phyloP scores from a whole-genome alignment of 2,329 filamentous ascomycete genomes.

The Pseudogymnoascus sp. region DNA sequence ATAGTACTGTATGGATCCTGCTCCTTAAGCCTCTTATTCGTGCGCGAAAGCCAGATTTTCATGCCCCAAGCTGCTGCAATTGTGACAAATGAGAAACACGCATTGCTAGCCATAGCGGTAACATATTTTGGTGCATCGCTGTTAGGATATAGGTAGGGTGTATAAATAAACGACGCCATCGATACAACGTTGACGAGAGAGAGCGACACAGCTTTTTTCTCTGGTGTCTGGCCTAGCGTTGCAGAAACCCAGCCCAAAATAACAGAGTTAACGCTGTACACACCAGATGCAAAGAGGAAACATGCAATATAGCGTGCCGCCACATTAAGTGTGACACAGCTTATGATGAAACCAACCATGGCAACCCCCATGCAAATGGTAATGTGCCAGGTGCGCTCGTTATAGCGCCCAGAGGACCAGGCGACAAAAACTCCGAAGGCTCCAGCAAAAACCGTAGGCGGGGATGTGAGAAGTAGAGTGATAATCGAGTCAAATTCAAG shows the following conservation, averaged over 20 bases:
- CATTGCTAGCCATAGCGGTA: constrained; percentile 24
- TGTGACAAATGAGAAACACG: constrained; percentile 24
- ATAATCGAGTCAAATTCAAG: constrained; percentile 34
- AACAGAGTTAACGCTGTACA: constrained; percentile 16
- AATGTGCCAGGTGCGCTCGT: constrained; percentile 33
- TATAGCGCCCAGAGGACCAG: constrained; percentile 34
- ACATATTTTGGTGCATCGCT: constrained; percentile 28
- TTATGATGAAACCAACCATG: constrained; percentile 28
- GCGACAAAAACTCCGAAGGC: constrained; percentile 33
- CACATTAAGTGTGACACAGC: constrained; percentile 26
- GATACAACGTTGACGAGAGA: constrained; percentile 32
- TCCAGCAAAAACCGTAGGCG: constrained; percentile 35
- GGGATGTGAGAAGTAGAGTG: constrained; percentile 36
- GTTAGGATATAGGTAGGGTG: constrained; percentile 32
- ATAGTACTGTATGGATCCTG: neutral
- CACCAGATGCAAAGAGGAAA: constrained; percentile 17
- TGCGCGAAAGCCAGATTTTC: constrained; percentile 26
- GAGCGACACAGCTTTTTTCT: constrained; percentile 31
- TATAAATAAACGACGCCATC: constrained; percentile 32
- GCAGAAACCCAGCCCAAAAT: constrained; percentile 18
- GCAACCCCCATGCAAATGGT: constrained; percentile 31
- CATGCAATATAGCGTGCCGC: constrained; percentile 16
- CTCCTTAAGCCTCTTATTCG: constrained; percentile 23
- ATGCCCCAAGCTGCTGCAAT: constrained; percentile 28
- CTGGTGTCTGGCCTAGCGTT: constrained; percentile 31